phyloP scores from a whole-genome alignment of 208 protist genomes.

The Giardia muris region DNA sequence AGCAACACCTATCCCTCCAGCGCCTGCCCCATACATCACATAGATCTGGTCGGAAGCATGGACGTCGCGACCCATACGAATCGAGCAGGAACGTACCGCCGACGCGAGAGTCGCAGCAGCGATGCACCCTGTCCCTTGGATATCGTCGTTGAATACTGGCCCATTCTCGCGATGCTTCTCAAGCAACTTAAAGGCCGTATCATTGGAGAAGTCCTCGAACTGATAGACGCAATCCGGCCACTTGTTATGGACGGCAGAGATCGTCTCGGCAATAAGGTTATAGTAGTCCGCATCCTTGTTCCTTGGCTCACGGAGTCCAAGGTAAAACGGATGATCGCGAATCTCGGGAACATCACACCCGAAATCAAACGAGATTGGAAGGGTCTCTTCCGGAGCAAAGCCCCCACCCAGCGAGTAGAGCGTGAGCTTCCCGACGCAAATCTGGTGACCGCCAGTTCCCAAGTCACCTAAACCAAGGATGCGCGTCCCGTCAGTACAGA shows the following conservation, averaged over 20 bases:
- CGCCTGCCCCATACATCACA: conserved; percentile 42
- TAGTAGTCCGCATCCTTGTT: conserved; percentile 20
- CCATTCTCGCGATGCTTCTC: conserved; percentile 34
- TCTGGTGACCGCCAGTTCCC: conserved; percentile 51
- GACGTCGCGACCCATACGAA: not conserved
- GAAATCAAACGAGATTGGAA: conserved; percentile 47
- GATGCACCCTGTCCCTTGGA: conserved; percentile 47
- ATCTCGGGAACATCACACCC: conserved; percentile 40
- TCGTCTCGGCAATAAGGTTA: conserved; percentile 46
- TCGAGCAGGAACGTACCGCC: not conserved
- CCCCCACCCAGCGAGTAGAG: conserved; percentile 46
- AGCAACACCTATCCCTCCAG: conserved; percentile 41
- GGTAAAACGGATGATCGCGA: conserved; percentile 33
- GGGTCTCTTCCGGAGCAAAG: conserved; percentile 37
- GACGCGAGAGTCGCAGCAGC: conserved; percentile 24
- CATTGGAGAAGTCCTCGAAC: conserved; percentile 58
- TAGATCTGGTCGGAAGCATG: conserved; percentile 29
- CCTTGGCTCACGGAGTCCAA: conserved; percentile 15
- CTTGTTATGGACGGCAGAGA: conserved; percentile 35
- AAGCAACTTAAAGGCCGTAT: conserved; percentile 47
- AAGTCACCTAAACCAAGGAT: conserved; percentile 57
- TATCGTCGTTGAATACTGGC: conserved; percentile 54
- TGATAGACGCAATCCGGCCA: conserved; percentile 49
- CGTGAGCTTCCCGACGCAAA: conserved; percentile 48
- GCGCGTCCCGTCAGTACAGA: conserved; percentile 53